Base-by-base conservation (phyloP, 1,284 basidiomycete species). In the Pseudomicrostroma phylloplanum region DNA sequence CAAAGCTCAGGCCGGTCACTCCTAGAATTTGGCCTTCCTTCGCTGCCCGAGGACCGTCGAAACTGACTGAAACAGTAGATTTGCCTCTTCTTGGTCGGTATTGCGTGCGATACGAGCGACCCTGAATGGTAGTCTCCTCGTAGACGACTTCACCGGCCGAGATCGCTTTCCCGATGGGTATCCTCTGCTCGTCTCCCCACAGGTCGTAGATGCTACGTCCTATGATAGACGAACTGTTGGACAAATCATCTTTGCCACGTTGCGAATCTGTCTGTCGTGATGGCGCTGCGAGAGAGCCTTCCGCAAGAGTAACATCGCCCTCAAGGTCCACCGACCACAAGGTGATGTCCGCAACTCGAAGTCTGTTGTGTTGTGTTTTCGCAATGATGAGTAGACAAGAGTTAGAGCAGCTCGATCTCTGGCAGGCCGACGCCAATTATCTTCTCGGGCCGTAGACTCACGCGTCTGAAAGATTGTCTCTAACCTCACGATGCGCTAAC, bases 1-100 rank as follows among this genome's bases (percentile, higher is more conserved):
- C 78, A 66, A 77, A 70, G n/a, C 74, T 77, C 21, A 79, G 76
- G 46, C 79, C 73, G 26, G 79, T 77, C 43, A 79, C 78, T 26
- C 79, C 79, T 6, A 73, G 69, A 61, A 77, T 73, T 21, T 64
- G 19, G 1, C 64, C 67, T 15, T 54, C 8, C 13, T 54, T 19
- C 15, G 2, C 3, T 23, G 19, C 13, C 6, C 6, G 7, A 7
- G 51, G 26, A 6, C 6, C 13, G 21, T 8, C 13, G 21, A 54
- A 54, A 19, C 51, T 54, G 51, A 25, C 26, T 2, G 51, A 25
- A 13, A 25, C n/a, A 19, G 6, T 23, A 8, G 26, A 8, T 26
- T 26, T 17, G 13, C 13, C 51, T 19, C 51, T 11, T 25, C 21
- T 64, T 2, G 73, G 72, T 9, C 67, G 70, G 63, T 74, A 76